phyloP scores from a whole-genome alignment of 2,329 filamentous ascomycete genomes.

The Claviceps sorghi region DNA sequence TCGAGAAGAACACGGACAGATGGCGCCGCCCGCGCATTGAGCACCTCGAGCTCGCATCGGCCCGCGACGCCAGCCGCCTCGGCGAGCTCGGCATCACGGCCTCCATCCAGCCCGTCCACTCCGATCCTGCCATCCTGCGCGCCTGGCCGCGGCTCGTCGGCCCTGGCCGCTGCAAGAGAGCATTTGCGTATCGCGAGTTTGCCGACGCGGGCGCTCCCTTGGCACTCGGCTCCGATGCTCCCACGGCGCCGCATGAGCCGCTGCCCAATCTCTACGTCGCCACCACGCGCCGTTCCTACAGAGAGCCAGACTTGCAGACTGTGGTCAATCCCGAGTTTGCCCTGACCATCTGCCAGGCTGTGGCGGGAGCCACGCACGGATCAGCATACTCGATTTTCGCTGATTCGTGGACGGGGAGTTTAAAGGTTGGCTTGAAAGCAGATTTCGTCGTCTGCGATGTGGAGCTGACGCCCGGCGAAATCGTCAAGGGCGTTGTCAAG shows the following conservation, averaged over 20 bases:
- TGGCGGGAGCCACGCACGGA: constrained; percentile 39
- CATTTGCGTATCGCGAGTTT: constrained; percentile 51
- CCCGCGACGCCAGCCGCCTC: constrained; percentile 39
- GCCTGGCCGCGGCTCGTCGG: constrained; percentile 47
- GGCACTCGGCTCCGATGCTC: constrained; percentile 44
- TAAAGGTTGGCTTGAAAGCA: constrained; percentile 37
- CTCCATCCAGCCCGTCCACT: constrained; percentile 42
- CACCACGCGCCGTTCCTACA: constrained; percentile 39
- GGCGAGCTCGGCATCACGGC: constrained; percentile 45
- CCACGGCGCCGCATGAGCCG: constrained; percentile 41
- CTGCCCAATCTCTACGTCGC: constrained; percentile 44
- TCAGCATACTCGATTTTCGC: constrained; percentile 45
- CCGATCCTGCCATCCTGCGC: constrained; percentile 44
- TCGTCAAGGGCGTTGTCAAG: constrained; percentile 29
- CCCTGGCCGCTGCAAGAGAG: constrained; percentile 35
- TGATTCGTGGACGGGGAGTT: constrained; percentile 36
- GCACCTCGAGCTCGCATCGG: constrained; percentile 45
- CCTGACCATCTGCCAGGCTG: constrained; percentile 36
- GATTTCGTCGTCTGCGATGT: constrained; percentile 42
- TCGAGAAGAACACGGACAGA: constrained; percentile 28
- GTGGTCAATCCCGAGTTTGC: constrained; percentile 38
- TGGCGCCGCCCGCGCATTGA: constrained; percentile 46
- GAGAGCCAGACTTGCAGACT: constrained; percentile 27
- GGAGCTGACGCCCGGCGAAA: constrained; percentile 29
- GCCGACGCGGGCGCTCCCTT: constrained; percentile 36